Base-by-base conservation (phyloP, 768 basidiomycete species). In the Mycena latifolia region DNA sequence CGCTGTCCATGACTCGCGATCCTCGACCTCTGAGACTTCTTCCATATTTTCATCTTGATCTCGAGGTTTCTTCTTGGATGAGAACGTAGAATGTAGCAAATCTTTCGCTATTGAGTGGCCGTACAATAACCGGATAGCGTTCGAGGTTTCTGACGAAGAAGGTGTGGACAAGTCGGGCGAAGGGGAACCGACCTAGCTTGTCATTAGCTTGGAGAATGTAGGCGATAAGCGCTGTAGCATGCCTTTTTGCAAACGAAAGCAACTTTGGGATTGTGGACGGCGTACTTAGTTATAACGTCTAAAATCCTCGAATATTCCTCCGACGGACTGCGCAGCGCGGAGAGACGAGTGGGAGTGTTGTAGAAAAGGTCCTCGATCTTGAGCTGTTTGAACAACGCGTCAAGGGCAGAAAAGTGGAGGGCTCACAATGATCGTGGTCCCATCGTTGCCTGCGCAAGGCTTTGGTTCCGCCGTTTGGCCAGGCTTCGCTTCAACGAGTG, bases 311-410 rank as follows among this genome's bases (percentile, higher is more conserved):
- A 85, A 76, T 97, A 98, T 74, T 99, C 98, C 70, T 99, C 97
- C 2, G 95, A 92, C 5, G 91, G 79, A 61, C 89, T 91, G 37
- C 92, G 89, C 59, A 99, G 83, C 1, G 96, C 92, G 4, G 93
- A 89, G 25, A 96, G 85, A 50, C 98, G 91, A 2, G 92, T 89
- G 0, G 96, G 95, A 0, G 90, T 94, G 69, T 97, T 98, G 77
- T 94, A 96, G 75, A 99, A 99, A 29, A 99, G 81, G 74, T 98
- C 93, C 77, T 98, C 95, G 27, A 96, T 95, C 96, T 98, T 69
- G 2, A 41, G 7, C 28, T 22, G 37, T 51, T 35, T 60, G 10
- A 61, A 57, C 66, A 15, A 20, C 10, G 24, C 24, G 24, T n/a
- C 41, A 39, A 31, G 37, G 55, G 10, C 11, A 10, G n/a, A 61